Evolutionary conservation across 495 filamentous ascomycete genomes (phyloP).

Genomic region (Aspergillus egyptiacus): DNA sequence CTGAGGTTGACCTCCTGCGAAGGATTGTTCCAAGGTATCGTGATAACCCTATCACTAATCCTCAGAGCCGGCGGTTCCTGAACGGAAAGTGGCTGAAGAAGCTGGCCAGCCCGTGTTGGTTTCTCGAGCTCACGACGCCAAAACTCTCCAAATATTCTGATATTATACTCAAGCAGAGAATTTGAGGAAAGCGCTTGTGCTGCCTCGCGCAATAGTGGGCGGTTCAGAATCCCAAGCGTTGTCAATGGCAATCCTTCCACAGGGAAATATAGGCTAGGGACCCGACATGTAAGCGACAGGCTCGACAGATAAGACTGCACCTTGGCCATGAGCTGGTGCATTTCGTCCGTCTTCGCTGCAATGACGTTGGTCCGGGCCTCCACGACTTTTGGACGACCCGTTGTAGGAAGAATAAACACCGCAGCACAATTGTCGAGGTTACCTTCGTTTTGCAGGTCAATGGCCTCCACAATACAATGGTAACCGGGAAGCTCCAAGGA

Average conservation of each 20-base stretch:
- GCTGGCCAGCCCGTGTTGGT: neutral
- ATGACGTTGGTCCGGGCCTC: conserved; percentile 9
- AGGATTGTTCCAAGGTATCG: conserved; percentile 2
- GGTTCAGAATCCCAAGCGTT: conserved; percentile 47
- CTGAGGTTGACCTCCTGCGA: neutral
- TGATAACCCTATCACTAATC: neutral
- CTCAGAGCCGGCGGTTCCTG: neutral
- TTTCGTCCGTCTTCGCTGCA: conserved; percentile 10
- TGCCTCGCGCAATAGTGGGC: conserved; percentile 17
- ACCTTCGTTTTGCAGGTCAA: conserved; percentile 15
- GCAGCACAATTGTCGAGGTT: conserved; percentile 16
- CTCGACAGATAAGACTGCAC: conserved; percentile 24
- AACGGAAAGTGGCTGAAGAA: neutral
- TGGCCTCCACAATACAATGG: conserved; percentile 22
- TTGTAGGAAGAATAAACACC: conserved; percentile 25
- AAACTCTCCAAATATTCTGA: conserved; percentile 11
- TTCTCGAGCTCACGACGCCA: conserved; percentile 1
- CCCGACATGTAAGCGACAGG: conserved; percentile 43
- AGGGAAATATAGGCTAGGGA: conserved; percentile 55
- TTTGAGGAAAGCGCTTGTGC: conserved; percentile 14
- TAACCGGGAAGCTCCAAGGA: conserved; percentile 11
- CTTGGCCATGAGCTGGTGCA: conserved; percentile 15
- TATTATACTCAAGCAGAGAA: conserved; percentile 4
- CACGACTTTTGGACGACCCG: neutral
- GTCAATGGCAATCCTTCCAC: conserved; percentile 47